Percentiles rank a stretch among this genome's conserved stretches.
Conservation (phyloP, 2,329 filamentous ascomycete species). For the Scorias spongiosa region DNA sequence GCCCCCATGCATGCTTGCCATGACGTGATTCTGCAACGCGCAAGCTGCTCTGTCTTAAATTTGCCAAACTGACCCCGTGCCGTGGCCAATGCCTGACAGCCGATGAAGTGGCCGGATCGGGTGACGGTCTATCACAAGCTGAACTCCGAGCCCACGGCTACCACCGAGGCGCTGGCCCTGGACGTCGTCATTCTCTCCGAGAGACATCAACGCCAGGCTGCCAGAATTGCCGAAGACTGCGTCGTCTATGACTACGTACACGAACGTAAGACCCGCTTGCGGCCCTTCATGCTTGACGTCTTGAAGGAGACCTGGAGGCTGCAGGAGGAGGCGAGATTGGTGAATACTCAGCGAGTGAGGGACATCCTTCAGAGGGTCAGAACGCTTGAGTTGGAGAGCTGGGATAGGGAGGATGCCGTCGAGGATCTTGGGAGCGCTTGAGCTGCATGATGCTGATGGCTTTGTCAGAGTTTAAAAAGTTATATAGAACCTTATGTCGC, state of each 20-base stretch:
- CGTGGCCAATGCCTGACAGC: constrained; percentile 31
- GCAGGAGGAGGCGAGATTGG: constrained; percentile 44
- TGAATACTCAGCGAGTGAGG: constrained; percentile 38
- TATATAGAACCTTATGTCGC: too few relatives aligned
- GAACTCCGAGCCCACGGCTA: constrained; percentile 32
- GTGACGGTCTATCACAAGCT: constrained; percentile 77
- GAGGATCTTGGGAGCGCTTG: constrained; percentile 27
- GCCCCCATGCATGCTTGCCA: not conserved
- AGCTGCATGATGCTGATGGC: too few relatives aligned
- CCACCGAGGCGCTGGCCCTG: constrained; percentile 41
- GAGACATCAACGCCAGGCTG: constrained; percentile 54
- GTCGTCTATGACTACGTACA: constrained; percentile 60
- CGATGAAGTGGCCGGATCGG: constrained; percentile 68
- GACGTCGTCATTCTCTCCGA: constrained; percentile 60
- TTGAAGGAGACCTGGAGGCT: constrained; percentile 44
- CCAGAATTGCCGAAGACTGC: constrained; percentile 61
- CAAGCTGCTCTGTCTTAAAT: too few relatives aligned
- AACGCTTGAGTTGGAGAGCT: constrained; percentile 54
- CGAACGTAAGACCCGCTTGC: constrained; percentile 41
- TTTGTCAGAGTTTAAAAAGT: too few relatives aligned
- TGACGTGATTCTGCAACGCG: not conserved
- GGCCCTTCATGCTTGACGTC: constrained; percentile 45
- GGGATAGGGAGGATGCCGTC: constrained; percentile 55
- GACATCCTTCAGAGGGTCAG: constrained; percentile 44
- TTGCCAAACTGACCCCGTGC: not conserved